These are phyloP conservation scores for Candida sp. DNA, from an alignment of 1,139 yeast species.

Conservation along the genomic window DNA sequence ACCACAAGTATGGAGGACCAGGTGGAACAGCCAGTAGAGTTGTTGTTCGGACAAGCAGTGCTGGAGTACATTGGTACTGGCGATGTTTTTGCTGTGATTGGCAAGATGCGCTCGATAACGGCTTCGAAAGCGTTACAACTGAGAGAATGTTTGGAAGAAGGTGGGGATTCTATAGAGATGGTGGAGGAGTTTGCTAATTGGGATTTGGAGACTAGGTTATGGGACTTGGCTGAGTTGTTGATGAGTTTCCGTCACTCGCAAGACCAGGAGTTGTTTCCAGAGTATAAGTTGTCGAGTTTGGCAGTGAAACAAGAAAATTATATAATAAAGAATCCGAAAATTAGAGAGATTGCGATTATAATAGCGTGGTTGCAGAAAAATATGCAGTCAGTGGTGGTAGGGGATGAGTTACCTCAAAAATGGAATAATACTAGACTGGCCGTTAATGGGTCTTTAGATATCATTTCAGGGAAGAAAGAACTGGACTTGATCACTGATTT, in stretches of 20 bases:
- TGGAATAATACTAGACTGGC: constrained; percentile 45
- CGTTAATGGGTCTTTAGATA: constrained; percentile 21
- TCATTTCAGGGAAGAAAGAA: constrained; percentile 11
- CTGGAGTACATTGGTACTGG: constrained; percentile 37
- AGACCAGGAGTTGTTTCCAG: constrained; percentile 13
- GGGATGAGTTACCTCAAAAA: constrained; percentile 24
- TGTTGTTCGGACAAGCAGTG: constrained; percentile 49
- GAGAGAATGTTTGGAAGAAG: constrained; percentile 23
- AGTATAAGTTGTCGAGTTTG: constrained; percentile 43
- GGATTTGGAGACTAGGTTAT: constrained; percentile 73
- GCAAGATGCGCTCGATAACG: constrained; percentile 49
- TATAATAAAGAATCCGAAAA: constrained; percentile 38
- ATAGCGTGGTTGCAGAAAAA: constrained; percentile 62
- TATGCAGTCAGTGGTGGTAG: constrained; percentile 14
- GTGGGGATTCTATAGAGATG: constrained; percentile 6
- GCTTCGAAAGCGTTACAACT: constrained; percentile 39
- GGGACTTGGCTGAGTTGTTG: constrained; percentile 68
- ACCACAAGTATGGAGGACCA: background rate
- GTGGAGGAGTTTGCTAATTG: constrained; percentile 40
- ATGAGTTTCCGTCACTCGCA: constrained; percentile 39
- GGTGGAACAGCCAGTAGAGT: constrained; percentile 11
- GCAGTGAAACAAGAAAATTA: constrained; percentile 52
- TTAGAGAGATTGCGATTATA: constrained; percentile 53
- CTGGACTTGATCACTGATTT: constrained; percentile 32
- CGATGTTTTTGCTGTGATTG: constrained; percentile 45